Evolutionary conservation across 257 asterid species (phyloP).

Genomic region (Galeopsis tetrahit): DNA sequence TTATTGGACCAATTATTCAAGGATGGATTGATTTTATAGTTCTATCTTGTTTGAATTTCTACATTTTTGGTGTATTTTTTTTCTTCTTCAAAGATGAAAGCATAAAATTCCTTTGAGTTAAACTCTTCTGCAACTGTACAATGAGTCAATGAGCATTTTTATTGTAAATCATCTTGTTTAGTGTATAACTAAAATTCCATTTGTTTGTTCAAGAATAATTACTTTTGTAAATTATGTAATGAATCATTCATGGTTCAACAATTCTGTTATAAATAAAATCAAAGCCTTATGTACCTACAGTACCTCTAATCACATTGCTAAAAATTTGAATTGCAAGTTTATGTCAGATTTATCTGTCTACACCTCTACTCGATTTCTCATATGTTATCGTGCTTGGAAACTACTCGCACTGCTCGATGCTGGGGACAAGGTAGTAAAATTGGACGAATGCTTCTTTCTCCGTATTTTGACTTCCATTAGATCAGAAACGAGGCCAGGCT

Average conservation of each 20-base stretch:
- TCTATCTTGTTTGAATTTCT: slow-evolving; percentile 25
- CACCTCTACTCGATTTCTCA: no score
- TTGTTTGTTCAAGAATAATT: slow-evolving; percentile 9
- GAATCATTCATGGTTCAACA: no score
- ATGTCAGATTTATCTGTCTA: background rate
- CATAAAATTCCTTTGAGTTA: slow-evolving; percentile 44
- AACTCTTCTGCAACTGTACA: slow-evolving; percentile 71
- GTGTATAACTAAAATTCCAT: background rate
- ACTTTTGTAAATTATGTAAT: no score
- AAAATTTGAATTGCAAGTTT: background rate
- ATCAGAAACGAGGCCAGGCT: slow-evolving; percentile 71
- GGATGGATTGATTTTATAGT: slow-evolving; percentile 76
- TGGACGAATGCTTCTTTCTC: slow-evolving; percentile 40
- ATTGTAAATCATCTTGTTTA: slow-evolving; percentile 46
- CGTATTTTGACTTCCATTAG: slow-evolving; percentile 65
- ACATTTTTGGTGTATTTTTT: slow-evolving; percentile 35
- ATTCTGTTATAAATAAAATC: no score
- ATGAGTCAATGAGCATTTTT: slow-evolving; percentile 48
- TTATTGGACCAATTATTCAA: slow-evolving; percentile 66
- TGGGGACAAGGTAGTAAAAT: slow-evolving; percentile 47
- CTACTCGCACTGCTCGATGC: slow-evolving; percentile 50
- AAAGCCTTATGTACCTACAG: slow-evolving; percentile 6
- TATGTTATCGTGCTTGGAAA: slow-evolving; percentile 29
- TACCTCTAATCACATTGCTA: slow-evolving; percentile 9
- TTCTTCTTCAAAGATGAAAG: slow-evolving; percentile 31